A percentile compares a stretch with the other conserved stretches of the same genome.
These are phyloP conservation scores for Kluyveromyces marxianus DNA, from an alignment of 1,139 yeast species.

Conservation along the genomic window DNA sequence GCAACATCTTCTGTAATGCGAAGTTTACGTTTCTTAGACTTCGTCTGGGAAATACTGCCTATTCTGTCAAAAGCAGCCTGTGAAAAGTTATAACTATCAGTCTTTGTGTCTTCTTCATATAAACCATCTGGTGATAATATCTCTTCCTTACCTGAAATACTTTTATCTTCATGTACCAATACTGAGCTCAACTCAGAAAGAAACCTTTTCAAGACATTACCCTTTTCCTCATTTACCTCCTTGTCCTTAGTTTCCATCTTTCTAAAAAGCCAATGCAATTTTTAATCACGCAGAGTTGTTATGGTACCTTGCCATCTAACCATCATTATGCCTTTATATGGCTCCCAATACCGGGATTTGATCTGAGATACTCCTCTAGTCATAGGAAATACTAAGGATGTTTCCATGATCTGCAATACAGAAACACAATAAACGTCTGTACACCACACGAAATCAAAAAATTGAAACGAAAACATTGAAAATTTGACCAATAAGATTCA, in stretches of 20 bases:
- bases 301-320: too few species aligned
- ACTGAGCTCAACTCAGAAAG: slow-evolving; percentile 5
- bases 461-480: neutral
- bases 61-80: neutral
- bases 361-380: too few species aligned
- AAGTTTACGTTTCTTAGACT: neutral
- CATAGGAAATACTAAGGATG: too few species aligned
- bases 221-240: neutral
- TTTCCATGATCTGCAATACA: neutral
- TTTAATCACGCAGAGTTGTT: too few species aligned
- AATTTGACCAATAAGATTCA: slow-evolving; percentile 6
- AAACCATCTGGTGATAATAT: neutral
- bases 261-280: too few species aligned
- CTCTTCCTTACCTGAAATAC: neutral
- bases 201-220: neutral
- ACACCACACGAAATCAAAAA: neutral
- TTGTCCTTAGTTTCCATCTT: neutral
- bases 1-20: neutral
- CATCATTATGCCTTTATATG: too few species aligned
- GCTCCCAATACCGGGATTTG: too few species aligned
- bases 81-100: neutral
- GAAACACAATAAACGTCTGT: neutral
- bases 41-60: neutral
- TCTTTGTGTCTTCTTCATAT: neutral
- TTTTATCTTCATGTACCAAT: neutral